These are phyloP conservation scores for Fusarium burgessii DNA, from an alignment of 2,329 filamentous ascomycete species.

Conservation along the genomic window DNA sequence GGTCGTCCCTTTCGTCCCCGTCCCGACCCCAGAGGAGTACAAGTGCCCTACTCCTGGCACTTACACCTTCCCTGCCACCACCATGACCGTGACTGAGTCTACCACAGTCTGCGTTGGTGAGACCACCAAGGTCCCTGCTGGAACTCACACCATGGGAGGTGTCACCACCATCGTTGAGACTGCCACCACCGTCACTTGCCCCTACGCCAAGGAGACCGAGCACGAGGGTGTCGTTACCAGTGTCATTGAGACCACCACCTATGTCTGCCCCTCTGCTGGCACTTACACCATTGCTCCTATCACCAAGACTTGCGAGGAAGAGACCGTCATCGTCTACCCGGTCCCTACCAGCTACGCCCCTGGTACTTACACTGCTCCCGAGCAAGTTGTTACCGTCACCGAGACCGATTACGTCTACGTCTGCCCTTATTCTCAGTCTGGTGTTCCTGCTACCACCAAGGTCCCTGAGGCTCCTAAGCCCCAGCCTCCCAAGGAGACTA, in stretches of 20 bases:
- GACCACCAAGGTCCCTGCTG: constrained; percentile 70
- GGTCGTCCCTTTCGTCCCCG: constrained; percentile 58
- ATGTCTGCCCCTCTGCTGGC: constrained; percentile 78
- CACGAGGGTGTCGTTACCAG: constrained; percentile 70
- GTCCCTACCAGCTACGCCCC: constrained; percentile 73
- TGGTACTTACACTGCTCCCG: constrained; percentile 79
- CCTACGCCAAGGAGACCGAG: constrained; percentile 74
- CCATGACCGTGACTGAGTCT: constrained; percentile 73
- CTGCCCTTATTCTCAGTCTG: constrained; percentile 73
- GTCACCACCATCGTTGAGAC: constrained; percentile 77
- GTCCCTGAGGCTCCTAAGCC: constrained; percentile 35
- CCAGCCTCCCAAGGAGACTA: constrained; percentile 40
- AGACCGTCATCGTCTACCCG: constrained; percentile 72
- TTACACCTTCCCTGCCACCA: constrained; percentile 82
- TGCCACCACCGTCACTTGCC: constrained; percentile 76
- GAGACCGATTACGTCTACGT: constrained; percentile 75
- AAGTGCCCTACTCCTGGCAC: constrained; percentile 74
- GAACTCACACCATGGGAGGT: constrained; percentile 77
- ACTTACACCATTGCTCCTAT: constrained; percentile 80
- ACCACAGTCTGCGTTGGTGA: constrained; percentile 75
- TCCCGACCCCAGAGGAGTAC: constrained; percentile 66
- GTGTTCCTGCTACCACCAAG: constrained; percentile 47
- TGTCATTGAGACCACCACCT: constrained; percentile 76
- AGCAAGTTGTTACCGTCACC: constrained; percentile 75
- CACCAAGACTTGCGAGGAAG: constrained; percentile 69